phyloP scores from a whole-genome alignment of 2,329 filamentous ascomycete species.

The Verticillium isaacii region DNA sequence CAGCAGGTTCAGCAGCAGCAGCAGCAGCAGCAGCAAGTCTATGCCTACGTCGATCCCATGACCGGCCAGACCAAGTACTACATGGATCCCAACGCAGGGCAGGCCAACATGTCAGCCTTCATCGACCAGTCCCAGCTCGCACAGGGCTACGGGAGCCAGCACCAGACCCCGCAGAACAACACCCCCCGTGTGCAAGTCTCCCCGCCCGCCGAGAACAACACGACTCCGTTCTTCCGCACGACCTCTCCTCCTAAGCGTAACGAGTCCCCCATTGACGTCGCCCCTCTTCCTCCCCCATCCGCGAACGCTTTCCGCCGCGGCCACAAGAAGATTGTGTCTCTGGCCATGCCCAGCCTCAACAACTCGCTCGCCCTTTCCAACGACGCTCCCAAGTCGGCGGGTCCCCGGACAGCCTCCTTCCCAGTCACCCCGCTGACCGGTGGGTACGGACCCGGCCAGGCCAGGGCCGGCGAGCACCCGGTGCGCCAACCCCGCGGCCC shows the following conservation, averaged over 20 bases:
- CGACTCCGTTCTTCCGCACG: constrained; percentile 50
- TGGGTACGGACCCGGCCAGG: constrained; percentile 88
- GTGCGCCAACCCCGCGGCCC: constrained; percentile 89
- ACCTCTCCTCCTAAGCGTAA: constrained; percentile 62
- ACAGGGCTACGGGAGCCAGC: constrained; percentile 29
- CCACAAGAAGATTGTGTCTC: constrained; percentile 84
- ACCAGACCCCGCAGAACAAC: constrained; percentile 46
- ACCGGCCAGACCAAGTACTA: constrained; percentile 82
- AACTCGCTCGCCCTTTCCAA: constrained; percentile 37
- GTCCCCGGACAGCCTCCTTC: constrained; percentile 74
- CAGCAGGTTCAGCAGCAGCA: constrained; percentile 32
- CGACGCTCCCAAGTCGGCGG: constrained; percentile 53
- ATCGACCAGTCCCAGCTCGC: constrained; percentile 34
- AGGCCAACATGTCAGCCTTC: constrained; percentile 30
- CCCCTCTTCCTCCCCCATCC: constrained; percentile 78
- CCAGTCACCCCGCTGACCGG: constrained; percentile 77
- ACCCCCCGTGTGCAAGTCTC: constrained; percentile 67
- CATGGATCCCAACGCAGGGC: constrained; percentile 58
- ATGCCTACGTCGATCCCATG: constrained; percentile 77
- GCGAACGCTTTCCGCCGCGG: constrained; percentile 89
- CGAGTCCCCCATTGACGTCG: constrained; percentile 62
- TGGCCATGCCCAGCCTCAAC: constrained; percentile 53
- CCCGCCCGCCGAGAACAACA: constrained; percentile 63
- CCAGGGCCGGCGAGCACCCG: constrained; percentile 89
- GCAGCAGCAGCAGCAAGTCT: constrained; percentile 65